Conservation (phyloP, 2,329 filamentous ascomycete genomes). For the Alternaria panax region DNA sequence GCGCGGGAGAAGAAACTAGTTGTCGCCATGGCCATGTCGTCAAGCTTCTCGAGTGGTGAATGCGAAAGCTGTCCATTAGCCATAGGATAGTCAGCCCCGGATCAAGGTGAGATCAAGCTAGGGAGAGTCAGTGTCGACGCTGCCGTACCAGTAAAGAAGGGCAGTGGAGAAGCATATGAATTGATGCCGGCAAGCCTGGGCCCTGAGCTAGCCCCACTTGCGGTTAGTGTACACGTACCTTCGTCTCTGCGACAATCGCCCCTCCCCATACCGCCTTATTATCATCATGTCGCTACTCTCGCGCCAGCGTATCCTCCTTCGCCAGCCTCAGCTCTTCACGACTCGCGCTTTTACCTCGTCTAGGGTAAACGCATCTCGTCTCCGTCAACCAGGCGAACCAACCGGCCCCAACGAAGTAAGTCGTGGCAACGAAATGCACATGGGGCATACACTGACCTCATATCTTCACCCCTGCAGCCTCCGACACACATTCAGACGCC, state of each 20-base stretch:
- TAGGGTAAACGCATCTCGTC: slow-evolving; percentile 34
- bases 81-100: not conserved
- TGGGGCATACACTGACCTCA: not conserved
- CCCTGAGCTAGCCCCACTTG: slow-evolving; percentile 3
- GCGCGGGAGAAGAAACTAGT: slow-evolving; percentile 22
- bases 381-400: slow-evolving; percentile 46
- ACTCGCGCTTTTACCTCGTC: slow-evolving; percentile 38
- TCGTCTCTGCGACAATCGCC: slow-evolving; percentile 9
- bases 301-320: slow-evolving; percentile 20
- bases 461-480: slow-evolving; percentile 15
- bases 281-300: slow-evolving; percentile 41
- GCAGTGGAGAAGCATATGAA: not conserved
- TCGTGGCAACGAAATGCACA: not conserved
- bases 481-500: slow-evolving; percentile 43
- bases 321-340: slow-evolving; percentile 9
- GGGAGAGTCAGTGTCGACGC: not conserved
- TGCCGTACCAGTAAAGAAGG: not conserved
- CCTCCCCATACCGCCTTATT: slow-evolving; percentile 33
- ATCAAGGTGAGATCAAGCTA: not conserved
- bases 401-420: slow-evolving; percentile 47
- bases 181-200: slow-evolving; percentile 2
- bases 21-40: not conserved
- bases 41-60: not conserved
- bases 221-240: slow-evolving; percentile 3
- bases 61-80: not conserved